phyloP scores from a whole-genome alignment of 139 green algal genomes.

The Volvox africanus region DNA sequence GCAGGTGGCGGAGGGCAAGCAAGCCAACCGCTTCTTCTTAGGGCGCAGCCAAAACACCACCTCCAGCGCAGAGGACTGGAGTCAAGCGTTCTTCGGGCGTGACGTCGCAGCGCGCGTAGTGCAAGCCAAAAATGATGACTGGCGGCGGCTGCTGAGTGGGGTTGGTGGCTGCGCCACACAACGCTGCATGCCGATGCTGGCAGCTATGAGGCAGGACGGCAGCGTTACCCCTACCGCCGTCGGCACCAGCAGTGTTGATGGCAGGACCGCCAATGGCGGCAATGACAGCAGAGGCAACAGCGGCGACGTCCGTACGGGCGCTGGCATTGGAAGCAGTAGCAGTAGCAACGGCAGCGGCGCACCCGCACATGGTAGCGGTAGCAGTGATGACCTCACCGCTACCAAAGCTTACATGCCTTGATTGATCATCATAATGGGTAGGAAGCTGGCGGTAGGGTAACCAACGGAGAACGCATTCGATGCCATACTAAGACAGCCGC shows the following conservation, averaged over 20 bases:
- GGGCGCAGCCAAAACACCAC: not conserved
- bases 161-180: constrained; percentile 9
- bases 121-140: constrained; percentile 1
- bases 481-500: no score
- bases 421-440: no score
- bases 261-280: not conserved
- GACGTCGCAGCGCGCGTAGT: not conserved
- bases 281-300: not conserved
- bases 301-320: not conserved
- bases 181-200: not conserved
- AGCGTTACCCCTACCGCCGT: not conserved
- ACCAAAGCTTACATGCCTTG: no score
- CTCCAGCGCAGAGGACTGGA: not conserved
- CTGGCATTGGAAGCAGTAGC: no score
- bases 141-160: constrained; percentile 9
- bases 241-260: not conserved
- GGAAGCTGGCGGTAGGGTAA: no score
- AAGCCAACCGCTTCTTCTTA: not conserved
- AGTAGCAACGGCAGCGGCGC: no score
- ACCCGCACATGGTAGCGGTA: no score
- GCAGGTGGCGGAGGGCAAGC: constrained; percentile 38
- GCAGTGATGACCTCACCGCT: no score
- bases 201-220: not conserved
- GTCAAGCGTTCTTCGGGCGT: not conserved
- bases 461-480: no score